Base-by-base conservation (phyloP, 306 rosid species). In the Pyrus betulifolia region DNA sequence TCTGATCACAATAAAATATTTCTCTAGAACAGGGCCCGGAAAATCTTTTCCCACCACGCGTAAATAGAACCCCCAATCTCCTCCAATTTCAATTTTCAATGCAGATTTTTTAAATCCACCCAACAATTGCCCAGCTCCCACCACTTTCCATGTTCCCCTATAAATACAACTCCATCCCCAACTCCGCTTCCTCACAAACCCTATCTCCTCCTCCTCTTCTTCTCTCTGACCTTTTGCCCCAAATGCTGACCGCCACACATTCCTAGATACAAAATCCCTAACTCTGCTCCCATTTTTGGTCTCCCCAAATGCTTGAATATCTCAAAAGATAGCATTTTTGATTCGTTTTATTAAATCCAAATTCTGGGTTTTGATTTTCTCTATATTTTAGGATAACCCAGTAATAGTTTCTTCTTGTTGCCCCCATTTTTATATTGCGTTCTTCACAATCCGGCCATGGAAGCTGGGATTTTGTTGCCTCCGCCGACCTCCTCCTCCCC, bases 381-480 rank as follows among this genome's bases (percentile, higher is more conserved):
- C 77, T 18, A 7, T 7, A 4, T 1, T 11, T 3, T 63, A 42
- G 27, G 21, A 25, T 12, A 22, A 18, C 19, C 54, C 74, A 18
- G 17, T 6, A 5, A 89, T 93, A 93, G 93, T 90, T 4, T 81
- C 87, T 71, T 85, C 89, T 18, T 86, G 17, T 58, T 35, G 33
- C 90, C 90, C 46, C 93, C 77, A 70, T 87, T 93, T 77, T 70
- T 85, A 88, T 76, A 75, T 87, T 62, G 76, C 82, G 61, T 84
- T 88, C 10, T 85, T 49, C 21, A 79, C 49, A 87, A 89, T 74
- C 86, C 86, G 14, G 84, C 87, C 83, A 87, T 88, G 85, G 91
- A 88, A 70, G 84, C 89, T 4, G 92, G 87, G 12, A 87, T 93
- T 31, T 69, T 83, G 33, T 57, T 78, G 0, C 81, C 94, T 11